phyloP scores from a whole-genome alignment of 495 filamentous ascomycete genomes.

The Terfezia claveryi region DNA sequence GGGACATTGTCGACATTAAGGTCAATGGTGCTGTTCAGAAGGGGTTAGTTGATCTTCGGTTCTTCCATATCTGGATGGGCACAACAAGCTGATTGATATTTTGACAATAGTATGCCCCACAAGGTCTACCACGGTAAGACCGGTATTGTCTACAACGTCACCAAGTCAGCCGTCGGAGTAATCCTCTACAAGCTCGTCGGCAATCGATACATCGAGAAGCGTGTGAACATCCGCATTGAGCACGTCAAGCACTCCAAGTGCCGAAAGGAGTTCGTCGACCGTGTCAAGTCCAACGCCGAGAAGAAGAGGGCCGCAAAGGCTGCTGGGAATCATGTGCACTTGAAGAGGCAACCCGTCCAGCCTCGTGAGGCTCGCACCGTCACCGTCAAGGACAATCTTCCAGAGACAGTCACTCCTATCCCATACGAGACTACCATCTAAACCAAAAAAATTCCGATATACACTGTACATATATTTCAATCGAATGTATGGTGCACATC shows the following conservation, averaged over 20 bases:
- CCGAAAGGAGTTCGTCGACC: slow-evolving; percentile 81
- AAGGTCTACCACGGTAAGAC: slow-evolving; percentile 99
- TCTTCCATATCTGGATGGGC: not conserved
- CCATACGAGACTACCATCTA: slow-evolving; percentile 98
- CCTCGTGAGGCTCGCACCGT: slow-evolving; percentile 65
- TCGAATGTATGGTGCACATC: not conserved
- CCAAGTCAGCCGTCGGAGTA: slow-evolving; percentile 85
- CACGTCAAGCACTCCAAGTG: slow-evolving; percentile 86
- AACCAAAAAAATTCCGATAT: slow-evolving; percentile 19
- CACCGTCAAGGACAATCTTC: slow-evolving; percentile 48
- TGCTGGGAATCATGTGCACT: slow-evolving; percentile 60
- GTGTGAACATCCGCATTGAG: slow-evolving; percentile 94
- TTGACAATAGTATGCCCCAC: slow-evolving; percentile 59
- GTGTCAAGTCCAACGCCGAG: slow-evolving; percentile 85
- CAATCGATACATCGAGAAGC: slow-evolving; percentile 98
- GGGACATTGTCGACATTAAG: slow-evolving; percentile 92
- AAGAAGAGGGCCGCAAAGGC: slow-evolving; percentile 81
- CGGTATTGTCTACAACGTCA: slow-evolving; percentile 93
- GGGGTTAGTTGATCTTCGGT: slow-evolving; percentile 39
- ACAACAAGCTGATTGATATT: not conserved
- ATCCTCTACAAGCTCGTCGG: slow-evolving; percentile 97
- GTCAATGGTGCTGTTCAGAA: slow-evolving; percentile 96
- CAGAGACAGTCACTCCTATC: slow-evolving; percentile 78
- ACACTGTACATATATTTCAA: slow-evolving; percentile 3
- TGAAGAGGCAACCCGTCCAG: slow-evolving; percentile 70